Percentiles rank a stretch among this genome's conserved stretches.
phyloP scores from a whole-genome alignment of 1,139 yeast species.

The Keqinozyma sinolaborantium region DNA sequence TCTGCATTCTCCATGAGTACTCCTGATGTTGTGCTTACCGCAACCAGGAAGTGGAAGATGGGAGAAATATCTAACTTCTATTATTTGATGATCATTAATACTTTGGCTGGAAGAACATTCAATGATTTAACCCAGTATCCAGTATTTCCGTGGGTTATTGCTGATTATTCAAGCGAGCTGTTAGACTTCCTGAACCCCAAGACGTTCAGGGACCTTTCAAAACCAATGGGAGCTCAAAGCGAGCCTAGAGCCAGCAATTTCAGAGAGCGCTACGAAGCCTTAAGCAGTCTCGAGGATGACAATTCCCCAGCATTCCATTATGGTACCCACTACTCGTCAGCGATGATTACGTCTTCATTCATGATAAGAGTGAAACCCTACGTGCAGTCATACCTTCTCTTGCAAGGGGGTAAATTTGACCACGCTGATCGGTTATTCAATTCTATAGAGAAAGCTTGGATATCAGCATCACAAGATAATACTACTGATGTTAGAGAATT shows the following conservation, averaged over 20 bases:
- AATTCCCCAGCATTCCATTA: conserved; percentile 79
- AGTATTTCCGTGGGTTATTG: conserved; percentile 85
- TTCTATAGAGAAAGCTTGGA: conserved; percentile 73
- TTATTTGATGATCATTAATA: conserved; percentile 72
- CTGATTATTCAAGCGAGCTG: conserved; percentile 67
- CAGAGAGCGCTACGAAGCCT: conserved; percentile 65
- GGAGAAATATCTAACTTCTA: conserved; percentile 81
- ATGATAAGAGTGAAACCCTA: conserved; percentile 74
- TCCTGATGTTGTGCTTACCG: conserved; percentile 34
- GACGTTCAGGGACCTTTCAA: conserved; percentile 68
- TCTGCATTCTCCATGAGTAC: conserved; percentile 30
- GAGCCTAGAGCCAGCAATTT: conserved; percentile 56
- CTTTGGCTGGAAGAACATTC: conserved; percentile 82
- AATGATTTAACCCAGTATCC: conserved; percentile 89
- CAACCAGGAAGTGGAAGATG: conserved; percentile 66
- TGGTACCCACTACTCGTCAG: conserved; percentile 90
- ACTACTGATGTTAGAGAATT: conserved; percentile 85
- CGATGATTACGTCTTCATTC: conserved; percentile 84
- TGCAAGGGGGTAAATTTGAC: conserved; percentile 86
- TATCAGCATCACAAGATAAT: conserved; percentile 70
- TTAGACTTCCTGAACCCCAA: conserved; percentile 59
- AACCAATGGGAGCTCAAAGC: conserved; percentile 89
- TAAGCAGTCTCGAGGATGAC: conserved; percentile 47
- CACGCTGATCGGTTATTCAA: conserved; percentile 80
- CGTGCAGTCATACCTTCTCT: conserved; percentile 68